Evolutionary conservation across 2,329 filamentous ascomycete species (phyloP).

Genomic region (Dactylellina cionopaga): DNA sequence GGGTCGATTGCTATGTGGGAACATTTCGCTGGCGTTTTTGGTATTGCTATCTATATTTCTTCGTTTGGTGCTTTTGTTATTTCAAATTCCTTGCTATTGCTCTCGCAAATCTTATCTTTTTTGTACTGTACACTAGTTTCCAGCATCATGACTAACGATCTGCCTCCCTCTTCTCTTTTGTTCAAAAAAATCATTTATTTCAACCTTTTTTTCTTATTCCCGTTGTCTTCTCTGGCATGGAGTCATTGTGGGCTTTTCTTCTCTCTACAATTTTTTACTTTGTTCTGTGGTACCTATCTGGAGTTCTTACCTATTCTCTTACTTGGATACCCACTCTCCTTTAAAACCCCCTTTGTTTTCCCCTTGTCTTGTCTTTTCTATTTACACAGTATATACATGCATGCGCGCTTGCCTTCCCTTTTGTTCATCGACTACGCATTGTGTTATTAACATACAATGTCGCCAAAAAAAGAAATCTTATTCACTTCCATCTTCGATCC

Average conservation of each 20-base stretch:
- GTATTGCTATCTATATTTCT: slow-evolving; percentile 2
- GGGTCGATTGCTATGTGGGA: slow-evolving; percentile 53
- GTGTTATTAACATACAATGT: slow-evolving; percentile 52
- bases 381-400: slow-evolving; percentile 45
- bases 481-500: not conserved
- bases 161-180: slow-evolving; percentile 20
- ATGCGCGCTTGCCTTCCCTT: slow-evolving; percentile 21
- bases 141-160: slow-evolving; percentile 49
- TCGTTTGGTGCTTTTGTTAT: slow-evolving; percentile 3
- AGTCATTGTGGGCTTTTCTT: slow-evolving; percentile 43
- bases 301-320: slow-evolving; percentile 28
- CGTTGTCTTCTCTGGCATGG: slow-evolving; percentile 53
- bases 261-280: slow-evolving; percentile 5
- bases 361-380: slow-evolving; percentile 3
- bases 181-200: slow-evolving; percentile 11
- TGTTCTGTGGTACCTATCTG: slow-evolving; percentile 13
- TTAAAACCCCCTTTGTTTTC: slow-evolving; percentile 18
- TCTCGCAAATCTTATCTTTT: slow-evolving; percentile 11
- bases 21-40: slow-evolving; percentile 52
- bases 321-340: slow-evolving; percentile 49
- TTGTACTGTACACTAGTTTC: slow-evolving; percentile 42
- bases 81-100: not conserved
- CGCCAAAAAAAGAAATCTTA: slow-evolving; percentile 30
- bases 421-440: slow-evolving; percentile 25
- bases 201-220: slow-evolving; percentile 18